A percentile compares a stretch with the other conserved stretches of the same genome.
Evolutionary conservation across 208 protist genomes (phyloP).

Genomic region (Wallacemonas rigidus): DNA sequence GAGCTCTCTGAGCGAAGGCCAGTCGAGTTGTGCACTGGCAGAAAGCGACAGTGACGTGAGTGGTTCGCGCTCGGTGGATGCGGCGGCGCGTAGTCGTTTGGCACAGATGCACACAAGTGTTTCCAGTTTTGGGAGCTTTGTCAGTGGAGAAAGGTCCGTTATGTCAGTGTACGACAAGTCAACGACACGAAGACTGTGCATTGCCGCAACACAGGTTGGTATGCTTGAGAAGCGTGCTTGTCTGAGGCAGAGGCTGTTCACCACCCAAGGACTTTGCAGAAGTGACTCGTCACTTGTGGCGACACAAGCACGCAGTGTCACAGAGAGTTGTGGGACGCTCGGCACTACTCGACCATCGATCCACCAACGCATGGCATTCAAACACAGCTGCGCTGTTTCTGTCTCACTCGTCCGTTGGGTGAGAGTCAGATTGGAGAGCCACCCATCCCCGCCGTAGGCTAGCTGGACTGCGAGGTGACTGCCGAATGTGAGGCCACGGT

Average conservation of each 20-base stretch:
- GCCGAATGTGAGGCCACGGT: background rate
- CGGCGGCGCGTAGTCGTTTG: background rate
- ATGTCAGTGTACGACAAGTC: background rate
- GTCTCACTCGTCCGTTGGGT: background rate
- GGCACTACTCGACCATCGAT: background rate
- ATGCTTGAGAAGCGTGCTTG: background rate
- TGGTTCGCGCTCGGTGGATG: background rate
- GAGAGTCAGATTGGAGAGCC: background rate
- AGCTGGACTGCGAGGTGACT: background rate
- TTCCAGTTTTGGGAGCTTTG: background rate
- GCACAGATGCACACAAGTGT: background rate
- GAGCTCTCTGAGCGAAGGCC: background rate
- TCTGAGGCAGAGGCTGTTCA: background rate
- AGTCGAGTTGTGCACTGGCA: background rate
- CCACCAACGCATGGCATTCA: constrained; percentile 7
- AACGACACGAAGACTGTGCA: background rate
- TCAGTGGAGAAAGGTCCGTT: background rate
- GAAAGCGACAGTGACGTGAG: background rate
- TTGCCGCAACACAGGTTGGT: background rate
- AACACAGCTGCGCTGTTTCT: background rate
- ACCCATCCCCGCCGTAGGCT: background rate
- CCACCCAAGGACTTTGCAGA: background rate
- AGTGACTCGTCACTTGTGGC: background rate
- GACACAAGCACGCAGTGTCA: background rate
- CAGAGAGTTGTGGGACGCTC: background rate